Base-by-base conservation (phyloP, 1,139 yeast species). In the Geotrichum histeridarum region DNA sequence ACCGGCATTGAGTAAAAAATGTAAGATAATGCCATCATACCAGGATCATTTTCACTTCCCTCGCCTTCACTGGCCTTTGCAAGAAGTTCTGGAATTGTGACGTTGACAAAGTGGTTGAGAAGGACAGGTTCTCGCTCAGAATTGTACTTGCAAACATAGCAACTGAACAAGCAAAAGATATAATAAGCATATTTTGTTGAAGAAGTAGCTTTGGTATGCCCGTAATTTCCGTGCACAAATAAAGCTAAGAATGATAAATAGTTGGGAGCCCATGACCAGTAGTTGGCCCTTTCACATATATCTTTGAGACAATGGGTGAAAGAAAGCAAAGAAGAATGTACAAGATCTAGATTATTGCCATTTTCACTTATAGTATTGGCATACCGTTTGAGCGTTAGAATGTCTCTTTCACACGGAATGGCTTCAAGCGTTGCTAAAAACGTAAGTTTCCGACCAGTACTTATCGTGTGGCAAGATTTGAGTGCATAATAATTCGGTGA, bases 211-310 rank as follows among this genome's bases (percentile, higher is more conserved):
- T 7, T 35, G 30, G 42, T 47, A 7, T 7, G 9, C n/a, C 46
- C 50, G 45, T 45, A 39, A 12, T 45, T 35, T 17, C 43, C 54
- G 27, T 44, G 35, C 12, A 45, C 49, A 31, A 51, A 51, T n/a
- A 51, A 36, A 12, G 42, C 15, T 30, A 51, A 42, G 42, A 51
- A 51, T 30, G 46, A 41, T 48, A 46, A 41, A 41, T 46, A 51
- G 39, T 46, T 46, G 8, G 54, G 54, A 2, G 54, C 54, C 54
- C 54, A 51, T 6, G 54, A 51, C 54, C 54, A 51, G 27, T 51
- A 51, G 30, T 51, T 51, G 3, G 54, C 54, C 7, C 54, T 35
- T 14, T 30, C 9, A 27, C 54, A 39, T 8, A 51, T 41, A 31
- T 51, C 46, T 30, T 42, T 38, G 17, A 51, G 39, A 11, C 36